phyloP scores from a whole-genome alignment of 805 yeast species.

The Candida taoyuanica region DNA sequence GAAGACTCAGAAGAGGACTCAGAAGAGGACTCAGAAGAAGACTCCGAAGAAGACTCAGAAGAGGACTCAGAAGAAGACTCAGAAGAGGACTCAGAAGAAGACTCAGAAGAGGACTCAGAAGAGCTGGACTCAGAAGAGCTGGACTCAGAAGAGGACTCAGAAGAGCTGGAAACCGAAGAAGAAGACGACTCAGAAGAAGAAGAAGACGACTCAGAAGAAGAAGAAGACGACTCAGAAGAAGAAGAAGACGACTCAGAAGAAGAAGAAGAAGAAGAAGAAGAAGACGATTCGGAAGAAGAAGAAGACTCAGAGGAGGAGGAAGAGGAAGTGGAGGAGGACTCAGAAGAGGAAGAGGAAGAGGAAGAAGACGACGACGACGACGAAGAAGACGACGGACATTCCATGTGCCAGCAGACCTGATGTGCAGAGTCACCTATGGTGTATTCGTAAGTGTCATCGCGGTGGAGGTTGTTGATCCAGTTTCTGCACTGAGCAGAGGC shows the following conservation, averaged over 20 bases:
- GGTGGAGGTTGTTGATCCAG: too few relatives aligned
- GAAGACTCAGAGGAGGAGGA: neutral
- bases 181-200: neutral
- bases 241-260: neutral
- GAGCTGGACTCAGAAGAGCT: neutral
- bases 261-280: neutral
- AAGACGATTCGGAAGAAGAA: conserved; percentile 5
- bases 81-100: neutral
- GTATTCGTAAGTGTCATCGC: neutral
- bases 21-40: neutral
- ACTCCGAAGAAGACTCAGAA: neutral
- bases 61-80: too few relatives aligned
- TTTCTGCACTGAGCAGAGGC: too few relatives aligned
- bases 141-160: neutral
- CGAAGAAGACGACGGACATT: neutral
- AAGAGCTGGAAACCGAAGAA: neutral
- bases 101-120: neutral
- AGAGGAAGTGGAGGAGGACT: neutral
- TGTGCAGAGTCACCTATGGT: neutral
- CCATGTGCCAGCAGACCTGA: neutral
- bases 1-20: neutral
- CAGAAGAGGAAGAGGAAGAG: neutral
- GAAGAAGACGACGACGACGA: neutral
- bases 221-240: neutral
- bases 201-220: neutral